Percentiles rank a stretch among this genome's conserved stretches.
phyloP scores from a whole-genome alignment of 345 rosid species.

The Physaria fendleri region DNA sequence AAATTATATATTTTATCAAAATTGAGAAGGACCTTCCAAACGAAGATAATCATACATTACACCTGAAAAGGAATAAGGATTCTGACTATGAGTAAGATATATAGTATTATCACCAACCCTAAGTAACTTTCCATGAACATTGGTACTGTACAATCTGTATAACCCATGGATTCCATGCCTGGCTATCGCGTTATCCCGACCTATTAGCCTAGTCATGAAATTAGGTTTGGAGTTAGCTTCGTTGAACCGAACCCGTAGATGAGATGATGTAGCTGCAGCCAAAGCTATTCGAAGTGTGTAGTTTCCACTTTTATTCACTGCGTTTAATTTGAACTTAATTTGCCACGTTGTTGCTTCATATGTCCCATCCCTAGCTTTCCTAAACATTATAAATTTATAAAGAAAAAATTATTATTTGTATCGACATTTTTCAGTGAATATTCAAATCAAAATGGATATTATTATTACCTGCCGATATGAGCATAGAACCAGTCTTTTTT shows the following conservation, averaged over 20 bases:
- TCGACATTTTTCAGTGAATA: neutral
- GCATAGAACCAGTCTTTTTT: constrained; percentile 70
- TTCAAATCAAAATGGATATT: neutral
- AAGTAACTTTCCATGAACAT: constrained; percentile 34
- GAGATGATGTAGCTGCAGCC: constrained; percentile 52
- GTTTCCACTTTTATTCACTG: constrained; percentile 22
- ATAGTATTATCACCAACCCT: constrained; percentile 40
- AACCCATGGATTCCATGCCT: constrained; percentile 35
- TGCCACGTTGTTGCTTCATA: constrained; percentile 58
- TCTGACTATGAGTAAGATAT: constrained; percentile 54
- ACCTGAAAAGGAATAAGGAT: constrained; percentile 32
- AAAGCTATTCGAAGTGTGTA: constrained; percentile 68
- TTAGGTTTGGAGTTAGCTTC: constrained; percentile 2
- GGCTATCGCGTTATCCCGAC: constrained; percentile 31
- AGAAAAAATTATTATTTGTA: neutral
- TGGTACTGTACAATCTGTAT: constrained; percentile 43
- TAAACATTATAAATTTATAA: constrained; percentile 6
- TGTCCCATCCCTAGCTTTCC: constrained; percentile 33
- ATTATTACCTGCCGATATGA: constrained; percentile 55
- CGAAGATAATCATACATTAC: constrained; percentile 87
- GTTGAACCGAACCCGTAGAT: constrained; percentile 33
- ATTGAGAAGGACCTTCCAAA: constrained; percentile 47
- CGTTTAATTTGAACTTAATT: constrained; percentile 41
- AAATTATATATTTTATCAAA: neutral
- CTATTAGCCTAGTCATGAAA: constrained; percentile 17